Conservation (phyloP, 257 asterid genomes). For the Pogostemon cablin region DNA sequence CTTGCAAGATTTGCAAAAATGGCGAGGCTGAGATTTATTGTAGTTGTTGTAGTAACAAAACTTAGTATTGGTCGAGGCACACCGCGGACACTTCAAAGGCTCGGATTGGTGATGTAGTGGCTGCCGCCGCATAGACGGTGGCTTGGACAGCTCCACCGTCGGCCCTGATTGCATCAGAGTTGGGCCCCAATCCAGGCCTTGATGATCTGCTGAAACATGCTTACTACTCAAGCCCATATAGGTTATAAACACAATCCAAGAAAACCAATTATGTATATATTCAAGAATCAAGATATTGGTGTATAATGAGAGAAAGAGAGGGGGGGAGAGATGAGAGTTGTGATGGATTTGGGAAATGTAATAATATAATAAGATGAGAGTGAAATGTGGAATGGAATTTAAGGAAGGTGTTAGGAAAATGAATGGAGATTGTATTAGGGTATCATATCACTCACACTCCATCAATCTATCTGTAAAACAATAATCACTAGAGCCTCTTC, state of each 20-base stretch:
- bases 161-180: constrained; percentile 31
- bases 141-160: constrained; percentile 39
- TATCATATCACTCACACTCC: constrained; percentile 15
- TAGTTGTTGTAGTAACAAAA: constrained; percentile 85
- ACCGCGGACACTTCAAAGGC: constrained; percentile 68
- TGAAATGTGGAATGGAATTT: constrained; percentile 23
- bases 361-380: not conserved
- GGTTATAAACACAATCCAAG: not conserved
- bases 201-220: constrained; percentile 37
- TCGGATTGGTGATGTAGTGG: constrained; percentile 38
- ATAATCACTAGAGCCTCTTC: constrained; percentile 24
- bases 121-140: constrained; percentile 35
- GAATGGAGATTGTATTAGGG: constrained; percentile 21
- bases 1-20: constrained; percentile 75
- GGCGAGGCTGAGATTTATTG: constrained; percentile 74
- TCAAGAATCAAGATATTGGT: not conserved
- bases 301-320: constrained; percentile 20
- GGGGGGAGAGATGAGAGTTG: constrained; percentile 16
- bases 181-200: constrained; percentile 41
- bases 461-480: constrained; percentile 46
- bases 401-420: constrained; percentile 49
- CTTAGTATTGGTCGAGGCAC: constrained; percentile 59
- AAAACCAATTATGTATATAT: not conserved
- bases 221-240: constrained; percentile 48
- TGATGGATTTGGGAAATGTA: not conserved